Percentiles rank a stretch among this genome's conserved stretches.
Conservation (phyloP, 108 stramenopile species). For the Nannochloropsis salina region DNA sequence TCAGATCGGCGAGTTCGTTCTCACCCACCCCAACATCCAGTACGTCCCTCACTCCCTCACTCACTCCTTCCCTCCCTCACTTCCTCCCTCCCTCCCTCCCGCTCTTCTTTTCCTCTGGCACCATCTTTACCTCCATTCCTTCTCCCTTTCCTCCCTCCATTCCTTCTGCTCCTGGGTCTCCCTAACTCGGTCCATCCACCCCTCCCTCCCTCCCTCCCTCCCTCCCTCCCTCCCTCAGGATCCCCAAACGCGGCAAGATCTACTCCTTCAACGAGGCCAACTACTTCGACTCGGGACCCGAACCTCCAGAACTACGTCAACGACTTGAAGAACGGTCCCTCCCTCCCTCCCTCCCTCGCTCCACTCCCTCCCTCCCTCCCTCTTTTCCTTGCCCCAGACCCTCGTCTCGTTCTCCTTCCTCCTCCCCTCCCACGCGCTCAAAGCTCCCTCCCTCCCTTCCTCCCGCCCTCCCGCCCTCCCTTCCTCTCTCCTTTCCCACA, state of each 20-base stretch:
- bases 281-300: constrained; percentile 62
- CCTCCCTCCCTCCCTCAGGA: constrained; percentile 39
- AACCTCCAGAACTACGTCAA: constrained; percentile 59
- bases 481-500: constrained; percentile 56
- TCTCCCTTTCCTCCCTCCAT: not conserved
- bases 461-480: not conserved
- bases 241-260: constrained; percentile 68
- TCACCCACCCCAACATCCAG: constrained; percentile 66
- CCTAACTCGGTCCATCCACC: not conserved
- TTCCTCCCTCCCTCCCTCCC: not conserved
- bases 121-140: not conserved
- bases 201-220: constrained; percentile 2
- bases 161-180: not conserved
- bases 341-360: not conserved
- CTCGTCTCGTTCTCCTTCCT: not conserved
- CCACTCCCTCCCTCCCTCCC: not conserved
- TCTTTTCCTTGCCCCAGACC: not conserved
- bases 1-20: constrained; percentile 52
- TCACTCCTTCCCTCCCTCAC: not conserved
- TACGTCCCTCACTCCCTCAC: not conserved
- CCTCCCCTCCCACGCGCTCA: not conserved
- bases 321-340: not conserved
- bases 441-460: not conserved
- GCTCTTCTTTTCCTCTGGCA: not conserved
- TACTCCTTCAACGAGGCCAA: constrained; percentile 82